Percentiles rank a stretch among this genome's conserved stretches.
Evolutionary conservation across 176 grass and related monocot genomes (phyloP).

Genomic region (Tillandsia leiboldiana): DNA sequence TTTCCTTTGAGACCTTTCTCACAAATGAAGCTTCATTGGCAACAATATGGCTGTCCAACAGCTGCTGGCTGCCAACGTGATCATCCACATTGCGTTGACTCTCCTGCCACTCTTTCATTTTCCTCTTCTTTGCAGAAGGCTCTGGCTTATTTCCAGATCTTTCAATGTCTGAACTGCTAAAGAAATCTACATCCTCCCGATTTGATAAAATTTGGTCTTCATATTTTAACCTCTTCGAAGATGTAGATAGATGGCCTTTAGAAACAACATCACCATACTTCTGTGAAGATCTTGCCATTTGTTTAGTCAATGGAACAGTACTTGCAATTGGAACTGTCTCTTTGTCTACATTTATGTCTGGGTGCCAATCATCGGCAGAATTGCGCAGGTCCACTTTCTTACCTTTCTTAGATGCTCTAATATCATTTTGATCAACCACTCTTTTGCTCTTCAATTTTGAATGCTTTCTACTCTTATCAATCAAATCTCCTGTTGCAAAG

Average conservation of each 20-base stretch:
- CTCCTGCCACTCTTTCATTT: slow-evolving; percentile 29
- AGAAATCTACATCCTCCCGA: not conserved
- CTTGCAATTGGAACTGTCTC: not conserved
- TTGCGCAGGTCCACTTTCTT: slow-evolving; percentile 31
- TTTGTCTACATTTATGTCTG: slow-evolving; percentile 30
- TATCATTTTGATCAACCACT: slow-evolving; percentile 25
- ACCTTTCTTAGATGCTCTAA: slow-evolving; percentile 40
- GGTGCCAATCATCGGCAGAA: slow-evolving; percentile 13
- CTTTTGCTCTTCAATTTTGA: slow-evolving; percentile 31
- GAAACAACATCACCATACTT: slow-evolving; percentile 22
- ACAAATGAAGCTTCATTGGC: slow-evolving; percentile 27
- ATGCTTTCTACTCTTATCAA: slow-evolving; percentile 25
- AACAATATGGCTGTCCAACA: slow-evolving; percentile 7
- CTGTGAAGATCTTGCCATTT: slow-evolving; percentile 17
- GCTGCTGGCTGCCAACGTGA: slow-evolving; percentile 7
- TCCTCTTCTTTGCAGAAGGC: slow-evolving; percentile 33
- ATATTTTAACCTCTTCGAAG: slow-evolving; percentile 21
- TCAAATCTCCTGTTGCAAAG: slow-evolving; percentile 29
- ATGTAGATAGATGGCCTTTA: slow-evolving; percentile 20
- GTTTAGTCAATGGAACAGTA: slow-evolving; percentile 23
- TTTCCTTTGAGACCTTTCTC: slow-evolving; percentile 26
- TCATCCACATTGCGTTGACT: slow-evolving; percentile 20
- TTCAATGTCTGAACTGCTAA: slow-evolving; percentile 25
- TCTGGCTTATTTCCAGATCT: slow-evolving; percentile 21
- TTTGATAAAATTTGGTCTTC: slow-evolving; percentile 27